phyloP scores from a whole-genome alignment of 2,329 filamentous ascomycete genomes.

The Septoria petroselini region DNA sequence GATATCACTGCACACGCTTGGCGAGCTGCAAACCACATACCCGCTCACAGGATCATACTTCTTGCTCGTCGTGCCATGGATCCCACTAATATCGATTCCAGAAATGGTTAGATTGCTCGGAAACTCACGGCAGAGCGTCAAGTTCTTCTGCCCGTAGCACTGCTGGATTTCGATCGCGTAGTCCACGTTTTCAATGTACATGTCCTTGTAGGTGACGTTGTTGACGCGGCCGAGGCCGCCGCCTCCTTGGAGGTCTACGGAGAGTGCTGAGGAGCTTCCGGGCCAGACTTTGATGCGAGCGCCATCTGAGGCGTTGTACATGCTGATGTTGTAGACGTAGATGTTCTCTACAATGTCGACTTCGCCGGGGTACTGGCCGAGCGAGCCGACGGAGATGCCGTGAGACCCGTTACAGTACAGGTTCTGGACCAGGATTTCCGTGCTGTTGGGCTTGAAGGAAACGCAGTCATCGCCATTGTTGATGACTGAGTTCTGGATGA shows the following conservation, averaged over 20 bases:
- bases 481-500: conserved; percentile 64
- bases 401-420: conserved; percentile 67
- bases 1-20: conserved; percentile 52
- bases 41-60: conserved; percentile 45
- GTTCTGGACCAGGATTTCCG: conserved; percentile 65
- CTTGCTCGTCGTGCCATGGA: conserved; percentile 53
- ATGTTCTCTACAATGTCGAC: conserved; percentile 67
- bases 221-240: conserved; percentile 60
- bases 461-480: conserved; percentile 69
- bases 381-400: conserved; percentile 68
- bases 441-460: conserved; percentile 71
- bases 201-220: conserved; percentile 65
- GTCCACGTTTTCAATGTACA: conserved; percentile 61
- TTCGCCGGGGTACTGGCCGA: conserved; percentile 64
- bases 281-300: conserved; percentile 75
- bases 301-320: conserved; percentile 53
- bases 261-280: conserved; percentile 53
- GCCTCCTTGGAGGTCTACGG: conserved; percentile 62
- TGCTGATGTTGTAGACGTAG: conserved; percentile 45
- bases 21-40: conserved; percentile 46
- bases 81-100: conserved; percentile 56
- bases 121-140: conserved; percentile 58
- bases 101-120: conserved; percentile 56
- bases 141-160: conserved; percentile 62
- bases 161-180: conserved; percentile 64